Evolutionary conservation across 768 basidiomycete species (phyloP).

Genomic region (Rhodosporidiobolus odoratus): DNA sequence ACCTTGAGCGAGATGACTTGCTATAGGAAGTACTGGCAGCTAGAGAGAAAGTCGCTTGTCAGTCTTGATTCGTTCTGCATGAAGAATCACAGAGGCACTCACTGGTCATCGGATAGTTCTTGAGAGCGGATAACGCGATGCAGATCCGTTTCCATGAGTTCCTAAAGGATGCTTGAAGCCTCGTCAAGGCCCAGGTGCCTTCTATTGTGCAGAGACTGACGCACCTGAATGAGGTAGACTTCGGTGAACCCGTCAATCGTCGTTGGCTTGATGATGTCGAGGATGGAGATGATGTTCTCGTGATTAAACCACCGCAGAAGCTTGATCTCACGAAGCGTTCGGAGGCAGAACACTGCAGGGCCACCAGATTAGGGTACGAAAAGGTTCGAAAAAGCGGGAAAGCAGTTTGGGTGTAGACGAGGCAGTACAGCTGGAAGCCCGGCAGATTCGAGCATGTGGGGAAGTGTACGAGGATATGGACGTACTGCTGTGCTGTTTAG

Average conservation of each 20-base stretch:
- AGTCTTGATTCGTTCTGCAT: neutral
- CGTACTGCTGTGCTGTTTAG: too few relatives aligned
- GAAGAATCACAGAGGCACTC: constrained; percentile 57
- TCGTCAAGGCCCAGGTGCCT: neutral
- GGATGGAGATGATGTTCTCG: constrained; percentile 74
- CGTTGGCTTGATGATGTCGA: constrained; percentile 78
- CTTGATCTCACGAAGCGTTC: constrained; percentile 85
- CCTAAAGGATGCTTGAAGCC: constrained; percentile 6
- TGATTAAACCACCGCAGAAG: constrained; percentile 52
- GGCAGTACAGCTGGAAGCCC: too few relatives aligned
- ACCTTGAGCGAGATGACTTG: neutral
- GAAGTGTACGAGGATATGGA: too few relatives aligned
- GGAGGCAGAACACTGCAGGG: constrained; percentile 65
- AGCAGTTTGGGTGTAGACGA: neutral
- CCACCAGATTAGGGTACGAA: neutral
- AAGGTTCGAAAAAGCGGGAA: too few relatives aligned
- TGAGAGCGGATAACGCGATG: constrained; percentile 94
- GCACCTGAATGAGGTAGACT: constrained; percentile 59
- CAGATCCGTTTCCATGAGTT: constrained; percentile 53
- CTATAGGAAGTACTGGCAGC: constrained; percentile 43
- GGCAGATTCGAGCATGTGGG: too few relatives aligned
- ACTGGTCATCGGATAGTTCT: constrained; percentile 90
- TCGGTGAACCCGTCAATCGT: constrained; percentile 79
- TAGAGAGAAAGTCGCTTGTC: neutral
- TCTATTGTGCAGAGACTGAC: neutral